Evolutionary conservation across 441 rosid species (phyloP).

Genomic region (Biscutella laevigata): DNA sequence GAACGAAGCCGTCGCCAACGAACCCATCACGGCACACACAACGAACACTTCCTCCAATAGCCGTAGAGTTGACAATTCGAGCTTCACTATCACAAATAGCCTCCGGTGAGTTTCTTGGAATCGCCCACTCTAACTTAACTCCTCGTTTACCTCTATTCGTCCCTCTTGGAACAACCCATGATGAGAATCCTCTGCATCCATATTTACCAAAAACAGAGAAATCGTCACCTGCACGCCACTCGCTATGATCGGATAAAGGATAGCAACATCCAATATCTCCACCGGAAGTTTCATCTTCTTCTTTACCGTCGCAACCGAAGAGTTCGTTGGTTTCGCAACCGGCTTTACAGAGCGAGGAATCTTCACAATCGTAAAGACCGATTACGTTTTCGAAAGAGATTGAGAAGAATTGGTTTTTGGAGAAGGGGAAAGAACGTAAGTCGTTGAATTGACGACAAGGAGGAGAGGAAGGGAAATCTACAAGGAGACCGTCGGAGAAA

Average conservation of each 20-base stretch:
- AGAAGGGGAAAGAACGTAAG: slow-evolving; percentile 43
- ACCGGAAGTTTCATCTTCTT: slow-evolving; percentile 20
- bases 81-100: slow-evolving; percentile 43
- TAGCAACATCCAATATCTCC: slow-evolving; percentile 71
- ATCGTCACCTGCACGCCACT: slow-evolving; percentile 52
- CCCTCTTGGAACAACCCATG: slow-evolving; percentile 64
- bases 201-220: slow-evolving; percentile 58
- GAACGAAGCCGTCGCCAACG: slow-evolving; percentile 58
- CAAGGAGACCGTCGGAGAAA: slow-evolving; percentile 61
- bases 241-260: slow-evolving; percentile 63
- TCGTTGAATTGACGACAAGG: slow-evolving; percentile 59
- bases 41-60: slow-evolving; percentile 48
- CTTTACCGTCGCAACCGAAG: slow-evolving; percentile 51
- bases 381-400: slow-evolving; percentile 58
- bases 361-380: slow-evolving; percentile 76
- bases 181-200: slow-evolving; percentile 80
- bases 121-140: slow-evolving; percentile 76
- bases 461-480: slow-evolving; percentile 51
- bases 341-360: slow-evolving; percentile 66
- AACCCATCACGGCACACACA: slow-evolving; percentile 62
- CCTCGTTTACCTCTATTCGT: slow-evolving; percentile 53
- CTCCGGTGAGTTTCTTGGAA: slow-evolving; percentile 44
- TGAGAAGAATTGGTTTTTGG: slow-evolving; percentile 38
- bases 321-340: slow-evolving; percentile 57
- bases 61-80: slow-evolving; percentile 48